Evolutionary conservation across 1,284 basidiomycete genomes (phyloP).

Genomic region (Cryptococcus wingfieldii): DNA sequence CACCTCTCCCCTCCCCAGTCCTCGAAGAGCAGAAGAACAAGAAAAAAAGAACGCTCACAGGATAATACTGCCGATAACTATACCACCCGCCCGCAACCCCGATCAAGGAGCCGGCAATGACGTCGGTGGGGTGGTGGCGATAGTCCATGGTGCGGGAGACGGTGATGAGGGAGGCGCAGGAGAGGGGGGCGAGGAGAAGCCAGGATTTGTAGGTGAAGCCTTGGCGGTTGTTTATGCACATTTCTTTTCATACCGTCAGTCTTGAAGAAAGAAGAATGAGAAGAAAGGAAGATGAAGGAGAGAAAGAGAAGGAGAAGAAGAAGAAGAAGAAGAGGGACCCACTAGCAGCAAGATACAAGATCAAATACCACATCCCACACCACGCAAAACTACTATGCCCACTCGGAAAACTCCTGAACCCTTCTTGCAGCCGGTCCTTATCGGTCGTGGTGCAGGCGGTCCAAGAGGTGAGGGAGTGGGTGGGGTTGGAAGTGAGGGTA

Average conservation of each 20-base stretch:
- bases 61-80: conserved; percentile 46
- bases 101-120: conserved; percentile 41
- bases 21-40: not conserved
- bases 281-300: not conserved
- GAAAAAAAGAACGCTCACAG: conserved; percentile 22
- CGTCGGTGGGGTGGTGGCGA: conserved; percentile 42
- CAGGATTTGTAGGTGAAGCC: conserved; percentile 84
- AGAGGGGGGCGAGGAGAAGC: conserved; percentile 71
- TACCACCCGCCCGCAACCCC: conserved; percentile 40
- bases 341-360: conserved; percentile 53
- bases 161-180: conserved; percentile 75
- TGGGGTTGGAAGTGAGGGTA: conserved; percentile 59
- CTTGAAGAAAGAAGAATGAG: not conserved
- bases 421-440: conserved; percentile 62
- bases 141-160: conserved; percentile 73
- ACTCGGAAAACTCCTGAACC: conserved; percentile 87
- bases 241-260: conserved; percentile 61
- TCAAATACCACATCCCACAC: conserved; percentile 47
- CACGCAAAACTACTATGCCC: conserved; percentile 71
- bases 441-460: conserved; percentile 73
- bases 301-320: not conserved
- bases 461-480: conserved; percentile 68
- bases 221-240: conserved; percentile 76
- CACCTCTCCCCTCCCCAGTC: not conserved
- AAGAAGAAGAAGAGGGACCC: conserved; percentile 16